Evolutionary conservation across 257 asterid genomes (phyloP).

Genomic region (Datura wrightii): DNA sequence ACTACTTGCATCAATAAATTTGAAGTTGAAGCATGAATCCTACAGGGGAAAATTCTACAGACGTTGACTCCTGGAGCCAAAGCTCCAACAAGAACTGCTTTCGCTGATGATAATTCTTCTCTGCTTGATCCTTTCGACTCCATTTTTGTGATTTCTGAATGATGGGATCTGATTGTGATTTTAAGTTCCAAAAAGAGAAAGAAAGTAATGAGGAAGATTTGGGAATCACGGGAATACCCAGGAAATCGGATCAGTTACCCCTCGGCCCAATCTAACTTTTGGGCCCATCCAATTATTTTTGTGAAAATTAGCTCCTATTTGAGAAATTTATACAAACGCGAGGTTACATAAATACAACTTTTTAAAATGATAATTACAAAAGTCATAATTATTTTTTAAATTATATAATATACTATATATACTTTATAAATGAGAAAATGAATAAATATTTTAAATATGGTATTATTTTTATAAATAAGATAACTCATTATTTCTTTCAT

Average conservation of each 20-base stretch:
- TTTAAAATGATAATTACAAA: too few species aligned
- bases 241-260: neutral
- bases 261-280: conserved; percentile 2
- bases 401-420: too few species aligned
- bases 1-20: conserved; percentile 10
- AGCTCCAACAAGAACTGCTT: conserved; percentile 24
- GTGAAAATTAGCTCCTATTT: too few species aligned
- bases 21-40: neutral
- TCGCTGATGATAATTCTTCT: conserved; percentile 26
- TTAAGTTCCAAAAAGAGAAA: neutral
- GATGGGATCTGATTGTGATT: conserved; percentile 1
- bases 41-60: neutral
- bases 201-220: neutral
- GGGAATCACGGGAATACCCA: neutral
- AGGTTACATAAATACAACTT: too few species aligned
- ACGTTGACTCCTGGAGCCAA: conserved; percentile 31
- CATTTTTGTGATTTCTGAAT: conserved; percentile 6
- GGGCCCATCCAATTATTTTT: neutral
- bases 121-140: conserved; percentile 23
- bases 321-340: too few species aligned
- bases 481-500: too few species aligned
- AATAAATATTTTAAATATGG: too few species aligned
- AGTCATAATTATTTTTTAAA: too few species aligned
- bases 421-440: too few species aligned
- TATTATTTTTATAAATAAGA: too few species aligned